A percentile compares a stretch with the other conserved stretches of the same genome.
Conservation (phyloP, 371 early-diverging fungal species). For the Syncephalastrum contaminatum region DNA sequence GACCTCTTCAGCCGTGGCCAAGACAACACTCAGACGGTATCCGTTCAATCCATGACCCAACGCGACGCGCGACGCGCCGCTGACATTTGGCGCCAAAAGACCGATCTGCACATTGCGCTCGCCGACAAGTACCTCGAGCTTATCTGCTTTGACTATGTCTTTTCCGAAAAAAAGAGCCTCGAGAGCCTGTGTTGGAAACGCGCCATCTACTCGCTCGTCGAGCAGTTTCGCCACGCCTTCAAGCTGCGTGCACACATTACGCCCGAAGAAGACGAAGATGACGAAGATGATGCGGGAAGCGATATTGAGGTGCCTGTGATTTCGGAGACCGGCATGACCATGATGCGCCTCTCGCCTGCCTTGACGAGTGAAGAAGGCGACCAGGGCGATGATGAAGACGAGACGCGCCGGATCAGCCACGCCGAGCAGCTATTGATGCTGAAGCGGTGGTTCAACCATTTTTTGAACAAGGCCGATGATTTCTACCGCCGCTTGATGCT, state of each 20-base stretch:
- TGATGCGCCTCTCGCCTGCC: conserved; percentile 8
- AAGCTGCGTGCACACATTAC: conserved; percentile 16
- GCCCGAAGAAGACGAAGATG: conserved; percentile 1
- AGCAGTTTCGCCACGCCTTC: conserved; percentile 55
- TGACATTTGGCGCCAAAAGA: conserved; percentile 36
- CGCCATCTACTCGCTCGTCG: conserved; percentile 61
- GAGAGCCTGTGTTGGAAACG: conserved; percentile 66
- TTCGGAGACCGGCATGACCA: conserved; percentile 11
- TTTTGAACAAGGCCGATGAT: conserved; percentile 36
- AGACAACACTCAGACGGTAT: neutral
- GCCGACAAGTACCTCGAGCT: conserved; percentile 52
- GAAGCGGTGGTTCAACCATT: conserved; percentile 21
- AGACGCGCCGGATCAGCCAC: conserved; percentile 18
- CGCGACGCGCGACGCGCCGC: conserved; percentile 23
- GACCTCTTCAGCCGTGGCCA: conserved; percentile 4
- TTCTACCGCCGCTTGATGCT: conserved; percentile 44
- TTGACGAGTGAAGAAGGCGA: conserved; percentile 3
- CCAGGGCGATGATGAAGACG: conserved; percentile 2
- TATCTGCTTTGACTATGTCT: conserved; percentile 50
- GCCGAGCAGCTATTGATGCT: conserved; percentile 10
- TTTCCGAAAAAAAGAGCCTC: conserved; percentile 58
- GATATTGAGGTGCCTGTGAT: conserved; percentile 15
- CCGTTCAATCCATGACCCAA: neutral
- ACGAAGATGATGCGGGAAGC: conserved; percentile 16
- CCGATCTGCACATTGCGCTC: conserved; percentile 33